Conservation (phyloP, 805 yeast species). For the Myxozyma nipponensis region DNA sequence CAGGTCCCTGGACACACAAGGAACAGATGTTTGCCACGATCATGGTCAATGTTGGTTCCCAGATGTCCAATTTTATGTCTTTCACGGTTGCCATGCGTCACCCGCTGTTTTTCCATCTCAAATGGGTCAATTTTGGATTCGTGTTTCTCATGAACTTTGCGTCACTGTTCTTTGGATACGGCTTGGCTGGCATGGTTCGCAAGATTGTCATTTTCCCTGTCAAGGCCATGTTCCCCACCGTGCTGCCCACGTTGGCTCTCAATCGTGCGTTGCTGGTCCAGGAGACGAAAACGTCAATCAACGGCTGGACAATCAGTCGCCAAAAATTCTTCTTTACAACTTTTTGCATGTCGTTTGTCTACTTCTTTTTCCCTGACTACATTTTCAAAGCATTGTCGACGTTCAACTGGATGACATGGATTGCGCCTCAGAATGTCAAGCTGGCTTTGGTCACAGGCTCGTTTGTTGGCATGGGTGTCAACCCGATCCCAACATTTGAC, state of each 20-base stretch:
- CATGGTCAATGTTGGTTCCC: constrained; percentile 23
- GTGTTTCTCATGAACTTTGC: constrained; percentile 52
- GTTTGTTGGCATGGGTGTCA: constrained; percentile 41
- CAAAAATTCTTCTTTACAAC: constrained; percentile 49
- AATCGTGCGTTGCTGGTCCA: constrained; percentile 47
- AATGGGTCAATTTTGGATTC: constrained; percentile 45
- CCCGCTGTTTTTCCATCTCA: constrained; percentile 15
- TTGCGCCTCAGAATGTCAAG: constrained; percentile 48
- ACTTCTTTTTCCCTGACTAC: constrained; percentile 61
- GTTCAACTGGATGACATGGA: constrained; percentile 60
- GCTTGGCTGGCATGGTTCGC: constrained; percentile 62
- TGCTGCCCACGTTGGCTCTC: constrained; percentile 48
- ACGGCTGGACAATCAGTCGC: constrained; percentile 60
- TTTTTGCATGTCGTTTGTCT: constrained; percentile 42
- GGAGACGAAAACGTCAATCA: constrained; percentile 44
- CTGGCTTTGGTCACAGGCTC: constrained; percentile 51
- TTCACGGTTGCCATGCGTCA: constrained; percentile 12
- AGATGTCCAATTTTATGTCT: constrained; percentile 17
- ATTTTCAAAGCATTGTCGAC: constrained; percentile 55
- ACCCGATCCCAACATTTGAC: constrained; percentile 48
- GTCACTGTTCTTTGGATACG: constrained; percentile 62
- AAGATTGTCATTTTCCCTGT: constrained; percentile 46
- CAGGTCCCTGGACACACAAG: constrained; percentile 57
- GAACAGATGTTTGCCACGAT: constrained; percentile 60
- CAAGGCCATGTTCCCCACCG: constrained; percentile 54